phyloP scores from a whole-genome alignment of 2,329 filamentous ascomycete species.

The Juglanconis juglandina region DNA sequence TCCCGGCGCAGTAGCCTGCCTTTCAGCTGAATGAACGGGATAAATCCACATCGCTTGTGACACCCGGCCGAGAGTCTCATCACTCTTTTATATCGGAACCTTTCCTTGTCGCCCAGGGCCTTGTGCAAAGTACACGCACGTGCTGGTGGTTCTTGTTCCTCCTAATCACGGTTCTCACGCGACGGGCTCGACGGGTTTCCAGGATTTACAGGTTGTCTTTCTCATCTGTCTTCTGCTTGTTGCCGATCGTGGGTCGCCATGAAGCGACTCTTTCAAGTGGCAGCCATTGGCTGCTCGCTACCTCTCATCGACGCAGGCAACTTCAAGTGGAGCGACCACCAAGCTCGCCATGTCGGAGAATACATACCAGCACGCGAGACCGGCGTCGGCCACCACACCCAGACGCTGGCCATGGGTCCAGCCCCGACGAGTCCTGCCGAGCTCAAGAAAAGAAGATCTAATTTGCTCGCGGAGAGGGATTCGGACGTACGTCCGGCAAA shows the following conservation, averaged over 20 bases:
- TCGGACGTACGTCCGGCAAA: conserved; percentile 11
- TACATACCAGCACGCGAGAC: conserved; percentile 11
- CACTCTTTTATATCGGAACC: neutral
- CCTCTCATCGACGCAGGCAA: neutral
- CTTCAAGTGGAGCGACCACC: conserved; percentile 12
- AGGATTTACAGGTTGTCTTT: neutral
- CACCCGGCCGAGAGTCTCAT: neutral
- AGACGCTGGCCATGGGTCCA: conserved; percentile 8
- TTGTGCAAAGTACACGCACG: neutral
- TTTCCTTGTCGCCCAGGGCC: neutral
- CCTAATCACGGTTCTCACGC: neutral
- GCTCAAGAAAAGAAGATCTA: neutral
- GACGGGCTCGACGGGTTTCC: neutral
- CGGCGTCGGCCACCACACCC: conserved; percentile 1
- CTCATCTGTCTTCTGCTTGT: neutral
- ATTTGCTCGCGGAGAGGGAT: conserved; percentile 20
- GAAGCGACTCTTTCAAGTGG: conserved; percentile 1
- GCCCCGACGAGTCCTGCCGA: conserved; percentile 12
- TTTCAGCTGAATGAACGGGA: neutral
- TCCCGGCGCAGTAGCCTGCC: neutral
- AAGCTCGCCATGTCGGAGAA: neutral
- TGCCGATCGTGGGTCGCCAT: neutral
- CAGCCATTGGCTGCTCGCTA: conserved; percentile 7
- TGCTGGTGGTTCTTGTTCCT: no score
- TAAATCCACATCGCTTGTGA: neutral